Evolutionary conservation across 176 grass and related monocot genomes (phyloP), one percentile per base, ranked within the genome.

Genomic region (Miscanthus lutarioriparius): DNA sequence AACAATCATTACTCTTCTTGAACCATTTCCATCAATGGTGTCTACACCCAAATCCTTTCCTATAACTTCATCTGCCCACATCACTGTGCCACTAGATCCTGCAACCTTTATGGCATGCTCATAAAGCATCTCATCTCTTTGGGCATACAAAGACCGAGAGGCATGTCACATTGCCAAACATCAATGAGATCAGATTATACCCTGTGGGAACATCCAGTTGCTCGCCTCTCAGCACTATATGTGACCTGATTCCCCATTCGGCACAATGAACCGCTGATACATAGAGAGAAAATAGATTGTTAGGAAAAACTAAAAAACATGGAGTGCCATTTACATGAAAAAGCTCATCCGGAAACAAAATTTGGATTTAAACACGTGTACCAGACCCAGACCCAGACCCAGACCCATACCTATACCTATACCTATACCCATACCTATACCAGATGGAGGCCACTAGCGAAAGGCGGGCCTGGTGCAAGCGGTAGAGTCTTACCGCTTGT

Each of bases 101-200:
- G 93, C 93, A 33, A 98, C 74, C 63, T 77, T 62, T n/a, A 26
- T 54, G 59, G 93, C 93, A 58, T 95, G 89, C 44, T 98, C 83
- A 80, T 80, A 48, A 75, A 98, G 89, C 93, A 98, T 95, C 83
- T 95, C 83, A 22, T 90, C 86, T 87, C 96, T 91, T 19, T 83
- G 75, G 27, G 93, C 80, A 67, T 98, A 98, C 38, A 71, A n/a
- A 1, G 93, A 87, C 41, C 96, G 74, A 14, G 93, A 76, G 4
- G 48, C 68, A 74, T 13, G 70, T 86, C 73, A 92, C 89, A 61
- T 80, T 90, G 32, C 87, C 91, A 38, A 92, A 98, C 93, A 95
- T 92, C 75, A 92, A 80, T 25, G 96, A 92, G 56, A 98, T 69
- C 69, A 95, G 74, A 82, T 98, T 98, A 73, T 98, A 98, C 47